Evolutionary conservation across 768 basidiomycete genomes (phyloP).

Genomic region (Agaricus sinodeliciosus): DNA sequence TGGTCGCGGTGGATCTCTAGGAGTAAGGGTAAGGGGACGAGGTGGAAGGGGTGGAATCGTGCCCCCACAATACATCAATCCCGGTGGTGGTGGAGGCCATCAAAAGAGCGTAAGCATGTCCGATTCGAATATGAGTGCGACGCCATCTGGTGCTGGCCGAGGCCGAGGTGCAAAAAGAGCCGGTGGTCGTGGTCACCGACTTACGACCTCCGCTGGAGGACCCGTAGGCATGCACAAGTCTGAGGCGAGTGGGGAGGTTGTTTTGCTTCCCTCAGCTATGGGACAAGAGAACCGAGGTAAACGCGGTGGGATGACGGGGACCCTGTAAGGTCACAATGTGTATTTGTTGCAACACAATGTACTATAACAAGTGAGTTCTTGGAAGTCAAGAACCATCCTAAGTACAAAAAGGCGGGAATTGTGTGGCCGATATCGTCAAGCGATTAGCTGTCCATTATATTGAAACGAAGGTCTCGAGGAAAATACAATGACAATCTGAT

Average conservation of each 20-base stretch:
- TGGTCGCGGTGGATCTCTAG: constrained; percentile 22
- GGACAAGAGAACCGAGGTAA: constrained; percentile 12
- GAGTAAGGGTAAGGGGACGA: constrained; percentile 9
- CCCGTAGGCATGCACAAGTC: not conserved
- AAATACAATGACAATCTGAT: not conserved
- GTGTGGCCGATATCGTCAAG: too few species aligned
- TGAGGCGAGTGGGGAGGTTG: not conserved
- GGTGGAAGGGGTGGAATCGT: constrained; percentile 5
- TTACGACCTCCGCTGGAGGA: not conserved
- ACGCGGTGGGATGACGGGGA: constrained; percentile 1
- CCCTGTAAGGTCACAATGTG: not conserved
- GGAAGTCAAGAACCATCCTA: too few species aligned
- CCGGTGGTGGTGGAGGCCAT: constrained; percentile 7
- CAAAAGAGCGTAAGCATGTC: not conserved
- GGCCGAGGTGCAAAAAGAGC: constrained; percentile 8
- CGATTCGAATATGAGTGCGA: not conserved
- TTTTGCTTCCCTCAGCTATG: constrained; percentile 5
- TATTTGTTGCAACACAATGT: not conserved
- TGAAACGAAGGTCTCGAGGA: too few species aligned
- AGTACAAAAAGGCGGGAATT: too few species aligned
- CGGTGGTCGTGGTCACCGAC: not conserved
- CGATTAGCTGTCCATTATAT: too few species aligned
- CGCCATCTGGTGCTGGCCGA: not conserved
- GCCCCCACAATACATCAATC: constrained; percentile 7
- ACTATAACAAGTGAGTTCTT: not conserved